Base-by-base conservation (phyloP, 164 flowering plant species). In the Piper betle region DNA sequence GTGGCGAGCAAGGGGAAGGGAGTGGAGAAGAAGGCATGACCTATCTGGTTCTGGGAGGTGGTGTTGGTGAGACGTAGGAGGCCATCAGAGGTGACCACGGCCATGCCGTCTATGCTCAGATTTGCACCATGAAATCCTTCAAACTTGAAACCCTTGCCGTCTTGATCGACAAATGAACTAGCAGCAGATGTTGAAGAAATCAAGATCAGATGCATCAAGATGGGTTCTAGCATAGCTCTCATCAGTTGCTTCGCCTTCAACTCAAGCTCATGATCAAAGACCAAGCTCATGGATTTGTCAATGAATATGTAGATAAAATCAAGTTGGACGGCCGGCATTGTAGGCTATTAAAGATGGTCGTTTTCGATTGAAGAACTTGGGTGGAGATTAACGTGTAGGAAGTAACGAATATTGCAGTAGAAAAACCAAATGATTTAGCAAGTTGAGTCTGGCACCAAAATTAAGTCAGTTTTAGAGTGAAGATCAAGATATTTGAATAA, bases 91-190 rank as follows among this genome's bases (percentile, higher is more conserved):
- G 33, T 25, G 33, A 72, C 8, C 56, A 25, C n/a, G 7, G 78
- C 75, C 48, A 48, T 6, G 40, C 73, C 75, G 39, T 66, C 66
- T 7, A 75, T 66, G 66, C 41, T 68, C 17, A 74, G 15, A 59
- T 68, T 62, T 12, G 71, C 60, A 2, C 65, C 62, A 6, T 6
- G n/a, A 15, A 67, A 67, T 4, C 66, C 70, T 5, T 61, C 8
- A 52, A 25, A 25, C 33, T 25, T 25, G 33, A 25, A 25, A 25
- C 33, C 33, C 1, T 25, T 1, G 33, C 33, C 56, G 13, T 6
- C 2, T 13, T 43, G 57, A 1, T 43, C 16, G n/a, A 4, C 4
- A 2, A 10, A 38, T 0, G 59, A 25, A 25, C 16, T 37, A 8
- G 64, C 10, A 37, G 40, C 1, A 10, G 15, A 19, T 16, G 48